phyloP scores from a whole-genome alignment of 805 yeast genomes.

The Zygoascus biomembranicola region DNA sequence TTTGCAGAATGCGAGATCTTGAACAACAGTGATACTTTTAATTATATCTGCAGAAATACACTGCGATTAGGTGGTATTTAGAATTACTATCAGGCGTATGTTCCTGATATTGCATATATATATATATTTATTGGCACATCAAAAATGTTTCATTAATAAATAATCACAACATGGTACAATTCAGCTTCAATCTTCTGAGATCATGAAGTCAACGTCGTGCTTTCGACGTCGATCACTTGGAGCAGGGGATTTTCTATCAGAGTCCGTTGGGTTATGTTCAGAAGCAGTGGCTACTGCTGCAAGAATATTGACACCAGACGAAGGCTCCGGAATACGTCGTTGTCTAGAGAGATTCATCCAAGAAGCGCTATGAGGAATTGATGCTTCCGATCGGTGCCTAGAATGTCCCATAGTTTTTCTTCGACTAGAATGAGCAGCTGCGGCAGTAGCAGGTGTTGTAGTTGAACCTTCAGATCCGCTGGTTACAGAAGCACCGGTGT shows the following conservation, averaged over 20 bases:
- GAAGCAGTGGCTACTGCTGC: slow-evolving; percentile 13
- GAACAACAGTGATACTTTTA: background rate
- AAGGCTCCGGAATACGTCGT: background rate
- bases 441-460: background rate
- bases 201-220: slow-evolving; percentile 20
- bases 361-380: slow-evolving; percentile 9
- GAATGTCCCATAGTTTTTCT: slow-evolving; percentile 14
- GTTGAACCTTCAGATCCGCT: background rate
- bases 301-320: slow-evolving; percentile 12
- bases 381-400: slow-evolving; percentile 19
- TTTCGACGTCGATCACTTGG: slow-evolving; percentile 12
- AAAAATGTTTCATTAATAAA: background rate
- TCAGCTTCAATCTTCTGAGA: slow-evolving; percentile 7
- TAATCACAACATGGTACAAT: background rate
- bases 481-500: slow-evolving; percentile 3
- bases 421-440: slow-evolving; percentile 1
- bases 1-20: slow-evolving; percentile 15
- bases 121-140: background rate
- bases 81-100: too few species aligned
- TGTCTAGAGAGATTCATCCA: background rate
- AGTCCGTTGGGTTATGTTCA: background rate
- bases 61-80: too few species aligned
- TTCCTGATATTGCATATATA: background rate
- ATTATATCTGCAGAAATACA: too few species aligned
- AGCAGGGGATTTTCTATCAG: slow-evolving; percentile 2